These are phyloP conservation scores for Eimeria falciformis DNA, from an alignment of 169 alveolate species.

Conservation along the genomic window DNA sequence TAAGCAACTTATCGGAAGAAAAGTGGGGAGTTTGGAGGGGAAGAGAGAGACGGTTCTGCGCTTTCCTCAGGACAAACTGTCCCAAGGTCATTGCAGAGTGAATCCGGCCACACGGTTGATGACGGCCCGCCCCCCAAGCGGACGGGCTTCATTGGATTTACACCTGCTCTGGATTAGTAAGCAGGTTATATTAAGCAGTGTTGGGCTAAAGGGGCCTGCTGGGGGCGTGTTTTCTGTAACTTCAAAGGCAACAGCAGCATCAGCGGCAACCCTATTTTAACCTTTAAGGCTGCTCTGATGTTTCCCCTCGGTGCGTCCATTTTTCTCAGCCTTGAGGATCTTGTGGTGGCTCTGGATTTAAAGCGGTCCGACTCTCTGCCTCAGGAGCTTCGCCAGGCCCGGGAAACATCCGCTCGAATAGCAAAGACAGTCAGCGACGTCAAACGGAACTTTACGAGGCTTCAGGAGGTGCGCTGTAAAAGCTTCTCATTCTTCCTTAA, in stretches of 20 bases:
- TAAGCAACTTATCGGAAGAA: no score
- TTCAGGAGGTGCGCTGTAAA: constrained; percentile 31
- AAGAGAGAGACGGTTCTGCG: no score
- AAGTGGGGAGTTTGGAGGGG: no score
- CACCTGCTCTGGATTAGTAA: constrained; percentile 47
- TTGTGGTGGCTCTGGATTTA: constrained; percentile 21
- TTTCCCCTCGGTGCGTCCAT: no score
- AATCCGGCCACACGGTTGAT: neutral
- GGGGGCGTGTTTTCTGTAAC: neutral
- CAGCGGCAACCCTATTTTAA: no score
- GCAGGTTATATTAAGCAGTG: neutral
- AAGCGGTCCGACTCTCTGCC: constrained; percentile 22
- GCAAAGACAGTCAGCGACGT: neutral
- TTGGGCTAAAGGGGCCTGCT: neutral
- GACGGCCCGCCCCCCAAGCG: constrained; percentile 42
- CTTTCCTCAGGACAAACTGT: neutral
- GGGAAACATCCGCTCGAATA: neutral
- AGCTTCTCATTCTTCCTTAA: neutral
- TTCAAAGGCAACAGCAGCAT: neutral
- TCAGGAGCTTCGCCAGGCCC: constrained; percentile 16
- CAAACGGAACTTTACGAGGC: constrained; percentile 2
- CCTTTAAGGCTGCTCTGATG: neutral
- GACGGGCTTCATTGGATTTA: constrained; percentile 42
- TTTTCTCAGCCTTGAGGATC: constrained; percentile 8
- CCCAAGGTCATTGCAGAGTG: constrained; percentile 46